Evolutionary conservation across 345 rosid species (phyloP), one percentile per base, ranked within the genome.

Genomic region (Zanthoxylum bungeanum): DNA sequence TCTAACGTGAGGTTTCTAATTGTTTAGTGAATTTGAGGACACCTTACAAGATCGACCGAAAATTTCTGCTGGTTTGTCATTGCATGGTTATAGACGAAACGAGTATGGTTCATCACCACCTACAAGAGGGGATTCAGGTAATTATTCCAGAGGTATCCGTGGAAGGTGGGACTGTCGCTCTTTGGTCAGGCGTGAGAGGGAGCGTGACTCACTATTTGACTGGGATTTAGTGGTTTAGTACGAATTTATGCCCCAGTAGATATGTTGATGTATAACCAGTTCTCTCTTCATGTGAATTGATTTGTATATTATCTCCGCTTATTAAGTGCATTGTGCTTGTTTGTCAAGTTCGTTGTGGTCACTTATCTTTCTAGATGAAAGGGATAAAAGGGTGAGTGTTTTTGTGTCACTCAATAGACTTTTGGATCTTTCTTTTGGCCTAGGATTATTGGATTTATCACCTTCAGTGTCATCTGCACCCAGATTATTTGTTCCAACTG

Each of bases 91-190:
- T 66, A 87, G 90, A 73, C 86, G 86, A 53, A 86, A 84, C 55
- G 99, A 95, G 67, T 87, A 89, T 82, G 85, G 96, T 58, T 92
- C 98, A 30, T 93, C 99, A 33, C 97, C 96, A 46, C 97, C 96
- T 57, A 87, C 83, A 66, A 85, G 88, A 82, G 98, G 92, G 73
- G 99, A 92, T 58, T 56, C 73, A 3, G 82, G 89, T 56, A 77
- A 75, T 65, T 83, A 78, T 71, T 82, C 88, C 42, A 78, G 87
- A 72, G 90, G 86, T 65, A 55, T 40, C 50, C 89, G 82, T 73
- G 97, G 97, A 78, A 86, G 89, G 71, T 91, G 99, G 97, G 99
- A 95, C 64, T 83, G 86, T 70, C 88, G 90, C 68, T 85, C 98
- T 60, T 84, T 88, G 50, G 96, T 91, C 61, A 84, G 89, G 83